phyloP scores from a whole-genome alignment of 306 rosid species.

The Cucurbita argyrosperma region DNA sequence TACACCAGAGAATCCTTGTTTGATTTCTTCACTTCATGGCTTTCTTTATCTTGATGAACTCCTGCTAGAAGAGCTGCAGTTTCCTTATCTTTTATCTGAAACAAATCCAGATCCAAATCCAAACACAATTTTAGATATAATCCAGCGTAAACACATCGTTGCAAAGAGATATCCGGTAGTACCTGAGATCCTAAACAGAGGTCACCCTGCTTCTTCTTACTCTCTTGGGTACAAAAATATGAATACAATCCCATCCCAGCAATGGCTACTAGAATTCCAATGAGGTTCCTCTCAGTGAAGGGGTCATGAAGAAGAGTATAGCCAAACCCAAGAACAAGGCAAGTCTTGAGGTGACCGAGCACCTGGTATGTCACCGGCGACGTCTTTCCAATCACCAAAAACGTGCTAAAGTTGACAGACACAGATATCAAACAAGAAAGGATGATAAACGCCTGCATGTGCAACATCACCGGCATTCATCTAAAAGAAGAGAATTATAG shows the following conservation, averaged over 20 bases:
- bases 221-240: slow-evolving; percentile 73
- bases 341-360: slow-evolving; percentile 89
- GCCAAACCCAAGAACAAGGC: slow-evolving; percentile 88
- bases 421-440: slow-evolving; percentile 85
- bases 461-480: neutral
- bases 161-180: neutral
- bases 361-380: slow-evolving; percentile 98
- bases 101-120: neutral
- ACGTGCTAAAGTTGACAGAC: slow-evolving; percentile 91
- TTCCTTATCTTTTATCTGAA: slow-evolving; percentile 66
- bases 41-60: slow-evolving; percentile 54
- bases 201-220: slow-evolving; percentile 62
- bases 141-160: neutral
- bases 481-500: neutral
- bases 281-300: slow-evolving; percentile 71
- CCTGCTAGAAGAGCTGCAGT: slow-evolving; percentile 40
- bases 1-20: slow-evolving; percentile 70
- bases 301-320: slow-evolving; percentile 95
- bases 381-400: slow-evolving; percentile 89
- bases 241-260: slow-evolving; percentile 91
- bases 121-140: too few relatives aligned
- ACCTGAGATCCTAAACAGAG: slow-evolving; percentile 57
- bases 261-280: slow-evolving; percentile 67
- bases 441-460: slow-evolving; percentile 58
- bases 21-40: slow-evolving; percentile 54